Percentiles rank a stretch among this genome's conserved stretches.
Conservation (phyloP, 768 basidiomycete species). For the Lactarius sp. region DNA sequence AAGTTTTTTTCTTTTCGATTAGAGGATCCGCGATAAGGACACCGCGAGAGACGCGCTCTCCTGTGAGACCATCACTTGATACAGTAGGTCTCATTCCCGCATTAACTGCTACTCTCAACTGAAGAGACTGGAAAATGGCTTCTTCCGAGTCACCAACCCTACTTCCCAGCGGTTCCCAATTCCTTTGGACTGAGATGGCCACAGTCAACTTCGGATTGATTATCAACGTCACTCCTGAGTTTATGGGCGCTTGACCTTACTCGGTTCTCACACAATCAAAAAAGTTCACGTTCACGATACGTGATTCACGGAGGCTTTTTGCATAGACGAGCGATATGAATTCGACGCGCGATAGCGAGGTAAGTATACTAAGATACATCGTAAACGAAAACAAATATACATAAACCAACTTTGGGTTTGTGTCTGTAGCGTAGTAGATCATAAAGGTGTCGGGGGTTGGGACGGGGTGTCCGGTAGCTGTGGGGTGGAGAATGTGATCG, state of each 20-base stretch:
- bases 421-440: background rate
- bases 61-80: background rate
- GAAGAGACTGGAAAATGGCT: no score
- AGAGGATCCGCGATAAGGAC: background rate
- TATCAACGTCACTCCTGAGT: background rate
- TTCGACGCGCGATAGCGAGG: background rate
- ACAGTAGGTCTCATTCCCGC: no score
- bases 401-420: background rate
- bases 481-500: slow-evolving; percentile 11
- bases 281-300: background rate
- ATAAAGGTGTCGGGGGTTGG: background rate
- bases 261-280: slow-evolving; percentile 9
- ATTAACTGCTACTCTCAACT: no score
- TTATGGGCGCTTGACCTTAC: slow-evolving; percentile 10
- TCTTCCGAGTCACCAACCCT: no score
- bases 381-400: background rate
- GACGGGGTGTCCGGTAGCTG: slow-evolving; percentile 1
- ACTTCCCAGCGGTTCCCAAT: no score
- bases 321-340: background rate
- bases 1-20: no score
- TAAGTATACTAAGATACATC: background rate
- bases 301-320: background rate
- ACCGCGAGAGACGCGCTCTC: background rate
- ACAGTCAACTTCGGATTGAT: background rate
- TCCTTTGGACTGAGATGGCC: background rate